Evolutionary conservation across 2,329 filamentous ascomycete genomes (phyloP).

Genomic region (Biscogniauxia mediterranea): DNA sequence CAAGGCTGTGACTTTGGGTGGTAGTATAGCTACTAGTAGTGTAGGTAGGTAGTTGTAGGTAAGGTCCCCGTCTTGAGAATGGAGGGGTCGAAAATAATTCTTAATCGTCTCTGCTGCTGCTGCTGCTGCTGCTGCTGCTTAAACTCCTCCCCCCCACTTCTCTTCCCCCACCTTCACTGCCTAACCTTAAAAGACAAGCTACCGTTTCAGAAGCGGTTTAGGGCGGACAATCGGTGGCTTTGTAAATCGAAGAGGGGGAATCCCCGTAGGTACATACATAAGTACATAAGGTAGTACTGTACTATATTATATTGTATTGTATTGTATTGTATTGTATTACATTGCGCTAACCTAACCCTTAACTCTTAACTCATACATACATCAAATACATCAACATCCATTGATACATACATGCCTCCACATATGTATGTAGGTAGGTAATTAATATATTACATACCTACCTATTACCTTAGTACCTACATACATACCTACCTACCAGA

Average conservation of each 20-base stretch:
- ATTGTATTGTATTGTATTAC: not conserved
- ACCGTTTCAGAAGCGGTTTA: not conserved
- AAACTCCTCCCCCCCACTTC: not conserved
- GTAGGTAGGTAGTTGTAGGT: not conserved
- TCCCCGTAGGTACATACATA: not conserved
- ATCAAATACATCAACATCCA: no score
- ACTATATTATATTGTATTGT: no score
- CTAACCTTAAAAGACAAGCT: not conserved
- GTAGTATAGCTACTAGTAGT: no score
- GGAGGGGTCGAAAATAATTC: no score
- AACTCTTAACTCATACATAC: constrained; percentile 10
- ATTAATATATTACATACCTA: no score
- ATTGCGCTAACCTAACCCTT: constrained; percentile 11
- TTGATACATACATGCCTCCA: constrained; percentile 3
- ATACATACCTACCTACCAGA: not conserved
- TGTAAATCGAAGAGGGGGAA: not conserved
- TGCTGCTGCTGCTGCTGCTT: not conserved
- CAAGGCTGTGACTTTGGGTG: not conserved
- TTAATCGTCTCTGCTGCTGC: not conserved
- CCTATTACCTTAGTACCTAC: no score
- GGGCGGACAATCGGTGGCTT: not conserved
- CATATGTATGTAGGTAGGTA: no score
- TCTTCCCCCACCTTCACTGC: not conserved
- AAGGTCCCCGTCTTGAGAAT: not conserved
- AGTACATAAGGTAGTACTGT: no score